Base-by-base conservation (phyloP, 2,329 filamentous ascomycete species). In the Trichocomaceae sp. region DNA sequence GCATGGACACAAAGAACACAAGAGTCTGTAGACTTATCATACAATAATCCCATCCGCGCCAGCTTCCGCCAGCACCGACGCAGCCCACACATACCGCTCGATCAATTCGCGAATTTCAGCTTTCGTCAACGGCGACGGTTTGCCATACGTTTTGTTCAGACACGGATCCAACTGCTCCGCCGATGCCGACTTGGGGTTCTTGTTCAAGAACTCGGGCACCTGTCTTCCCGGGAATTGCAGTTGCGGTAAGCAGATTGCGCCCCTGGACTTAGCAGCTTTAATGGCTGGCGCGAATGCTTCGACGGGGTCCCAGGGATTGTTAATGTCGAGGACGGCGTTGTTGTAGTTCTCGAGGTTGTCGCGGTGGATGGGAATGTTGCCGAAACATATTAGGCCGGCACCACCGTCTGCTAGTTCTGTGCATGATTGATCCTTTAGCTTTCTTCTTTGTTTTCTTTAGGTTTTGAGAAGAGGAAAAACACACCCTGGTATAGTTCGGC, bases 311-410 rank as follows among this genome's bases (percentile, higher is more conserved):
- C 57, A 59, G 8, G 61, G 57, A 48, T 63, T 61, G 35, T 62
- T 59, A 23, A 61, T 58, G 26, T 65, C 63, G 29, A 65, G 59
- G 5, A 65, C 59, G 4, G 60, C 63, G 31, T 65, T 65, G 51
- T 64, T 64, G 29, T 63, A 62, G 47, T 62, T 61, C 42, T 65
- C 62, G 2, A 64, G 58, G 33, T 64, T 62, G 44, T 64, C 56
- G 17, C 63, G 61, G 33, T 64, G 60, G 17, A 64, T 64, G 10
- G 62, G 62, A 13, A 65, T 65, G 41, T 65, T 64, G 3, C 63
- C 62, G n/a, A 59, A 61, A 19, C 62, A 63, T 9, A 65, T 65
- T 1, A 65, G 46, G 13, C 63, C 63, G 6, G 59, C 59, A 9
- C 58, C 59, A 17, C 60, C 60, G 22, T 62, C 57, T 17, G 59